Conservation (phyloP, 495 filamentous ascomycete species). For the Lophium mytilinum region DNA sequence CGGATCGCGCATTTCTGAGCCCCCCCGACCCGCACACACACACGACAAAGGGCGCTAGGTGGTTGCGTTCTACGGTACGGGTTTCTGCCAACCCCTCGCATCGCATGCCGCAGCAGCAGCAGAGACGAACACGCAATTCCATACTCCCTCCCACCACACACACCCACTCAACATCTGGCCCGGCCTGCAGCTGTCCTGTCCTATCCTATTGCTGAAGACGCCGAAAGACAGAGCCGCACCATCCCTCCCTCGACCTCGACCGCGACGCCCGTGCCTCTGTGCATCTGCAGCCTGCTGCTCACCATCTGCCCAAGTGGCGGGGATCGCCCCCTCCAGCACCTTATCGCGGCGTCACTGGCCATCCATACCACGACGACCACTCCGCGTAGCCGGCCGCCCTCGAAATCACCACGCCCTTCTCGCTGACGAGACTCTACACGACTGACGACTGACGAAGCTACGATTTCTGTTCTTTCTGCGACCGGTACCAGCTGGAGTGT, state of each 20-base stretch:
- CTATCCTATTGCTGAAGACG: too few species aligned
- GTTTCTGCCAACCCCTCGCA: slow-evolving; percentile 14
- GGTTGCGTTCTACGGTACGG: background rate
- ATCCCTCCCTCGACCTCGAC: too few species aligned
- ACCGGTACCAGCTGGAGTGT: background rate
- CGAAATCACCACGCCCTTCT: background rate
- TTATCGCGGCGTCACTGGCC: slow-evolving; percentile 26
- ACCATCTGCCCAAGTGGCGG: slow-evolving; percentile 18
- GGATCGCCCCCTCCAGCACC: slow-evolving; percentile 24
- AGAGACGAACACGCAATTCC: slow-evolving; percentile 8
- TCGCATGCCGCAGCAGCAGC: slow-evolving; percentile 12
- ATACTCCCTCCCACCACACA: slow-evolving; percentile 9
- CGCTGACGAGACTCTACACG: background rate
- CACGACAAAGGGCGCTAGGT: slow-evolving; percentile 11
- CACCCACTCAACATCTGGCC: background rate
- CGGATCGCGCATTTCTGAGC: slow-evolving; percentile 12
- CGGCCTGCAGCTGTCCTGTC: too few species aligned
- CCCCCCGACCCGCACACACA: slow-evolving; percentile 9
- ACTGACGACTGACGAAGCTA: slow-evolving; percentile 12
- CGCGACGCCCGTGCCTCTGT: slow-evolving; percentile 21
- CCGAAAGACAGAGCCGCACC: slow-evolving; percentile 13
- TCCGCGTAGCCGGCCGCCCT: slow-evolving; percentile 13
- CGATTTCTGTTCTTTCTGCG: background rate
- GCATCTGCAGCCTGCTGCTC: slow-evolving; percentile 6
- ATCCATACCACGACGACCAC: slow-evolving; percentile 15